phyloP scores from a whole-genome alignment of 2,329 filamentous ascomycete species.

The Aspergillus ochraceoroseus region DNA sequence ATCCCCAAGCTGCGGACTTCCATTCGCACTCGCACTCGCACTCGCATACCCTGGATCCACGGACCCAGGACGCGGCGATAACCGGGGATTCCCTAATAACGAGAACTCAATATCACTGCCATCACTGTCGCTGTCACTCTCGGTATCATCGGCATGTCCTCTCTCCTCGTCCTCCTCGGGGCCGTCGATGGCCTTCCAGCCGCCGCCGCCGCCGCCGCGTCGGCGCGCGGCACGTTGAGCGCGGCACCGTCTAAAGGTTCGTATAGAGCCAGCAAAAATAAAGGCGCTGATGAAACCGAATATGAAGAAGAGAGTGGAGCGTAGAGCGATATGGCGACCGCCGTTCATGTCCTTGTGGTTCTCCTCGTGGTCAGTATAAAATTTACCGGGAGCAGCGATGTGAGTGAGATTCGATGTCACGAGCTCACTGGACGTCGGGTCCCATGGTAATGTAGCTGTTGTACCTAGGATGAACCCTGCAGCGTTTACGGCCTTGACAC shows the following conservation, averaged over 20 bases:
- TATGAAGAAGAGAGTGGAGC: neutral
- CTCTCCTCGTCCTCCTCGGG: slow-evolving; percentile 7
- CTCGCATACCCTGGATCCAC: neutral
- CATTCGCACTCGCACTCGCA: too few relatives aligned
- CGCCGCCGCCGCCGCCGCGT: slow-evolving; percentile 5
- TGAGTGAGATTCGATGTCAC: slow-evolving; percentile 11
- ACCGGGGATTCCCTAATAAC: slow-evolving; percentile 9
- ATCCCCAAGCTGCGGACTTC: too few relatives aligned
- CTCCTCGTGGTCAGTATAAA: neutral
- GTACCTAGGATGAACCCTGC: slow-evolving; percentile 20
- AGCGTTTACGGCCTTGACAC: slow-evolving; percentile 23
- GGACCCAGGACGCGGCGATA: neutral
- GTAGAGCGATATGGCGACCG: neutral
- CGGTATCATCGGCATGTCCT: too few relatives aligned
- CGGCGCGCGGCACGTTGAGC: neutral
- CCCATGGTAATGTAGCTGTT: slow-evolving; percentile 20
- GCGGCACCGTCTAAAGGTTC: neutral
- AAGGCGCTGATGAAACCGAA: neutral
- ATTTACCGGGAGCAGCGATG: neutral
- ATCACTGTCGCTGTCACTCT: neutral
- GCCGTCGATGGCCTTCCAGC: slow-evolving; percentile 5
- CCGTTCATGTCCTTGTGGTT: neutral
- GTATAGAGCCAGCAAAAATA: neutral
- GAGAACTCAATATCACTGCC: slow-evolving; percentile 11
- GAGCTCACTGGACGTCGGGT: slow-evolving; percentile 17